Base-by-base conservation (phyloP, 208 protist genomes). In the Angomonas ambiguus region DNA sequence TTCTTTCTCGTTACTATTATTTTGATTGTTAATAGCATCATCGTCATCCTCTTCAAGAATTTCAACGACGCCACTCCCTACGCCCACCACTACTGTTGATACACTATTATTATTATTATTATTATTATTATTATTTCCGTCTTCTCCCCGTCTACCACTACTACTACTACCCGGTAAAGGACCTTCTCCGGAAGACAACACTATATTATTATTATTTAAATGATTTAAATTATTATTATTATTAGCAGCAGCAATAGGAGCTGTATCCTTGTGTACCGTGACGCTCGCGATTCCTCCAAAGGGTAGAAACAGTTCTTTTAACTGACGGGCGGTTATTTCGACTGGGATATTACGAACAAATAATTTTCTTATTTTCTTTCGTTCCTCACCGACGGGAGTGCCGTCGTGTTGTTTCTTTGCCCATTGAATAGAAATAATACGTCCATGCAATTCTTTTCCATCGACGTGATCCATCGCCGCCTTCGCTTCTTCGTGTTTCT, bases 271-370 rank as follows among this genome's bases (percentile, higher is more conserved):
- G 64, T 91, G 84, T 34, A 94, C 32, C 25, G 82, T 80, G 2
- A 92, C 76, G 53, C 71, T 80, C 38, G 59, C 61, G 38, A 94
- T 79, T 48, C 71, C 45, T 10, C 88, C 88, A 63, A 80, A 90
- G 38, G 51, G 59, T 13, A 62, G 24, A 53, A 91, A 92, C 11
- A 87, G 41, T 38, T 76, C 45, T 3, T 59, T 62, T 31, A 94
- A 73, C 24, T 77, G 67, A 1, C 53, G 57, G 2, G 62, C 56
- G 20, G 63, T 80, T 1, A 94, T 72, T 30, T 88, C 72, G 22
- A 87, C 62, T 4, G 88, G 88, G 42, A 94, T 82, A 69, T 94
- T 94, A 45, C 88, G 85, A 13, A 94, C 84, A 62, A 94, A 94
- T 0, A 94, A 68, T 62, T 94, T 94, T 56, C 73, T 71, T 2